phyloP scores from a whole-genome alignment of 169 alveolate genomes.

The Perkinsus marinus region DNA sequence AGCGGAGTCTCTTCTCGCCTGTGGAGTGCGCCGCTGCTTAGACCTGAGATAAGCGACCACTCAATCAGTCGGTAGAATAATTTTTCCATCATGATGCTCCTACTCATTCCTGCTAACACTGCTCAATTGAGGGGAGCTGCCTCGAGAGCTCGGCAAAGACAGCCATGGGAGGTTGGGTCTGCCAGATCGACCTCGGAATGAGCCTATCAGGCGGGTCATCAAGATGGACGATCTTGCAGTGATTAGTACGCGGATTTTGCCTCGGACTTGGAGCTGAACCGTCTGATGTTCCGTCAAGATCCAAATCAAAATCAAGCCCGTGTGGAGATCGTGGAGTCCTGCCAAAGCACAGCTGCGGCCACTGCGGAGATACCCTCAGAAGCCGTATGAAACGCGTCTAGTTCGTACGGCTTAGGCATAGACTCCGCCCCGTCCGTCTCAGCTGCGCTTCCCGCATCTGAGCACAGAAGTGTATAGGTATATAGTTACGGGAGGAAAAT shows the following conservation, averaged over 20 bases:
- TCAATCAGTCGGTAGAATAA: not conserved
- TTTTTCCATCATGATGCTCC: not conserved
- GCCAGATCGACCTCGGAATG: not conserved
- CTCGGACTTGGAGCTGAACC: not conserved
- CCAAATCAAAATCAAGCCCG: too few relatives aligned
- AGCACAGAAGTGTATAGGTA: too few relatives aligned
- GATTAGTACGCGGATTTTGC: not conserved
- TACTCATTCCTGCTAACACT: not conserved
- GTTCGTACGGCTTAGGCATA: too few relatives aligned
- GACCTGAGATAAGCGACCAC: not conserved
- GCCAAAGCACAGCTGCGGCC: too few relatives aligned
- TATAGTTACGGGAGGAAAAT: too few relatives aligned
- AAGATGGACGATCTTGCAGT: not conserved
- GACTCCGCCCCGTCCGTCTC: too few relatives aligned
- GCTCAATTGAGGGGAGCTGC: not conserved
- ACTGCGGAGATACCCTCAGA: too few relatives aligned
- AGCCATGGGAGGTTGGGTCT: not conserved
- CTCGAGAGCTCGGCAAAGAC: not conserved
- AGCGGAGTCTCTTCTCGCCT: not conserved
- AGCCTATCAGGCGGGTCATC: not conserved
- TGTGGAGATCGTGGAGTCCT: too few relatives aligned
- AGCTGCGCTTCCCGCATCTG: too few relatives aligned
- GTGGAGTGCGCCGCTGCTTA: not conserved
- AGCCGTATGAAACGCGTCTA: too few relatives aligned
- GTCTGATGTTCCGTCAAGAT: too few relatives aligned